A percentile compares a stretch with the other conserved stretches of the same genome.
These are phyloP conservation scores for Helminthosporium solani DNA, from an alignment of 2,329 filamentous ascomycete species.

Conservation along the genomic window DNA sequence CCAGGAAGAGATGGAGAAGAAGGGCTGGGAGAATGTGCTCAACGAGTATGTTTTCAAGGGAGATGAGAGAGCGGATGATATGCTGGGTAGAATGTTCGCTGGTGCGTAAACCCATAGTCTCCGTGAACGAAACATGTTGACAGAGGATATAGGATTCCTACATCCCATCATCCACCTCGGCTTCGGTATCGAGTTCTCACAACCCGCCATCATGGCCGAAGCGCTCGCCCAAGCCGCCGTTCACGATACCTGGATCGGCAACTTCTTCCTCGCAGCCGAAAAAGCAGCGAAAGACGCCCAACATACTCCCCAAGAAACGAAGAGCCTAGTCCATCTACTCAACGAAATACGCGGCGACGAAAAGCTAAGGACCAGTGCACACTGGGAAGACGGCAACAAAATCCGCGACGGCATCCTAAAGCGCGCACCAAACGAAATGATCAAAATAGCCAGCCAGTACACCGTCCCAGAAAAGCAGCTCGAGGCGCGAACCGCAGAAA, in stretches of 20 bases:
- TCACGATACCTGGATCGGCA: conserved; percentile 59
- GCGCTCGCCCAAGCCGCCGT: conserved; percentile 75
- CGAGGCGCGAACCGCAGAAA: conserved; percentile 60
- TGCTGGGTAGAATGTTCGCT: conserved; percentile 68
- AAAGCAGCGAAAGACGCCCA: conserved; percentile 41
- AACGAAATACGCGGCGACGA: conserved; percentile 58
- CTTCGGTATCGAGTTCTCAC: conserved; percentile 78
- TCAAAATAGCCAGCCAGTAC: conserved; percentile 60
- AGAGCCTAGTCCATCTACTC: conserved; percentile 60
- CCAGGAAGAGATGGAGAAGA: conserved; percentile 66
- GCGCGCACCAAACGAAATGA: conserved; percentile 64
- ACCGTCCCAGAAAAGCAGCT: conserved; percentile 56
- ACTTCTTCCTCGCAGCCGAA: conserved; percentile 59
- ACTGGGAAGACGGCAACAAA: conserved; percentile 61
- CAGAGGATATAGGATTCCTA: conserved; percentile 65
- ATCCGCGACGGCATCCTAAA: conserved; percentile 67
- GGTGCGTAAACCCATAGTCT: too few relatives aligned
- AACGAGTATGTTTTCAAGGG: conserved; percentile 68
- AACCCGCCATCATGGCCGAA: conserved; percentile 79
- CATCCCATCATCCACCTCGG: conserved; percentile 85
- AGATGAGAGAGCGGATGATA: conserved; percentile 63
- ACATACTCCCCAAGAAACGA: conserved; percentile 13
- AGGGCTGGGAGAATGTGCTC: conserved; percentile 63
- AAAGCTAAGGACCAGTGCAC: conserved; percentile 56
- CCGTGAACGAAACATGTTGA: too few relatives aligned